Evolutionary conservation across 495 filamentous ascomycete species (phyloP), one percentile per base, ranked within the genome.

Genomic region (Xylaria grammica): DNA sequence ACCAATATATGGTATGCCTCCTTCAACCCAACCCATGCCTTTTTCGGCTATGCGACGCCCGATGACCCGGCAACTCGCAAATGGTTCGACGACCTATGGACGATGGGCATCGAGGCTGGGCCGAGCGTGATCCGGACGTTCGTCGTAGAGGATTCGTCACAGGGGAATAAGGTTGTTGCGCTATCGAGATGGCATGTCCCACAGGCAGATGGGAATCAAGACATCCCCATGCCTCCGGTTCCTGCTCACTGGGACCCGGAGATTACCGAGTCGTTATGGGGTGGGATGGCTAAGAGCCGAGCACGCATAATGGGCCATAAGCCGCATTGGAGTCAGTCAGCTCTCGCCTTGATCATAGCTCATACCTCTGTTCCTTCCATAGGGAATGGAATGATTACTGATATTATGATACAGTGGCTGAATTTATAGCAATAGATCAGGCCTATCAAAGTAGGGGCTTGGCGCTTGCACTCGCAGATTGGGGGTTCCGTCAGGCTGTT

Each of bases 301-400:
- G 5, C 22, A 1, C 22, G 48, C 4, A 15, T 51, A 19, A 51
- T 51, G 48, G 48, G 48, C 11, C 24, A 27, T 7, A 51, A 30
- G 24, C 48, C 48, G 11, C 51, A 54, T 54, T 54, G 51, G 51
- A 36, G 51, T 54, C n/a, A 34, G 51, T 54, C n/a, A 36, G 5
- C 6, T 5, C 34, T 6, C 11, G 6, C 11, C 34, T 36, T 36
- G 11, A 36, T 36, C 34, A 5, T 36, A 11, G 11, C 11, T 36
- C 34, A 6, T 11, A 11, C 34, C 34, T n/a, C 5, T 7, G 24
- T 50, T 6, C 26, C 22, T 29, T 7, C 4, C 44, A 46, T 36
- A 44, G 5, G 11, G 19, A 1, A 48, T 4, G 48, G 4, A 15
- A 30, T 30, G 11, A 9, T 29, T 30, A n/a, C 48, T 30, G 24